Base-by-base conservation (phyloP, 2,329 filamentous ascomycete genomes). In the Trichoderma koningiopsis region DNA sequence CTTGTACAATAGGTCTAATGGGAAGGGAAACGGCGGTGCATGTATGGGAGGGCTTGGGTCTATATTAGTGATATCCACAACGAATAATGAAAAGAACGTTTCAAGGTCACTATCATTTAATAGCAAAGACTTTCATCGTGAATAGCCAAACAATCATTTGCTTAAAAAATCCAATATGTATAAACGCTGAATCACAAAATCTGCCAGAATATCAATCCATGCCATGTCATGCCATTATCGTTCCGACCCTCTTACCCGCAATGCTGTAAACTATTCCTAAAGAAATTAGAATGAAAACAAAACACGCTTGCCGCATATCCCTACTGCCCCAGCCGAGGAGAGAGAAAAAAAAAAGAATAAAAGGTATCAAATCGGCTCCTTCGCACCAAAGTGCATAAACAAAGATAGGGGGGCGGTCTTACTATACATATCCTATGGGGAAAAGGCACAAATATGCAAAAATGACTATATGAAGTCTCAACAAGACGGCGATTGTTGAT, bases 221-320 rank as follows among this genome's bases (percentile, higher is more conserved):
- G 47, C 53, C 63, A 49, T 49, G 35, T 58, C 37, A 35, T 49
- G n/a, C 29, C 37, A 13, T 58, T 29, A 16, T 37, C 10, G 10
- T 58, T n/a, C 35, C 8, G 27, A 13, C 24, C n/a, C 47, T 13
- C 47, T 24, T 35, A 5, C 31, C 33, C 24, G 4, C 35, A 35
- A 64, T 43, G 49, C 47, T 43, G 33, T 52, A 56, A 19, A 56
- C 61, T 56, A 22, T 16, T 55, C 40, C n/a, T 27, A n/a, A 40
- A 59, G 43, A 40, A 10, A 40, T 16, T 13, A 37, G 19, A 3
- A 31, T 2, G 4, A 53, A 14, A 53, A 10, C 2, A 13, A 31
- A 29, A 33, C 35, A 33, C 63, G 63, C 63, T 67, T 67, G 40
- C 63, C 55, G 11, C 59, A 24, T 43, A 43, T 31, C 29, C 40